These are phyloP conservation scores for Lactarius indigo DNA, from an alignment of 768 basidiomycete species.

Conservation along the genomic window DNA sequence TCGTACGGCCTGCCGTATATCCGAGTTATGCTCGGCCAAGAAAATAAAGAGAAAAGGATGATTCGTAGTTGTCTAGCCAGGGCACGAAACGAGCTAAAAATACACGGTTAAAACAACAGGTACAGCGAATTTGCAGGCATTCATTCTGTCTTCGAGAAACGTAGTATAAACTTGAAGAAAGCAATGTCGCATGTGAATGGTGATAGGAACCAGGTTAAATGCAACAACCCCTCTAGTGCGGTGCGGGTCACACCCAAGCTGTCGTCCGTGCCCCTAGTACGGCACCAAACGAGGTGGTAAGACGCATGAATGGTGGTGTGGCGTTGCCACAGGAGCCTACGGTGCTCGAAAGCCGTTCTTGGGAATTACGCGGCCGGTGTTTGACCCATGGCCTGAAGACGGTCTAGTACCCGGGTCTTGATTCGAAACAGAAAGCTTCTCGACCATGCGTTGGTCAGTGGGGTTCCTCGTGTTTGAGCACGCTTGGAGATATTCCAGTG, in stretches of 20 bases:
- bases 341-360: conserved; percentile 4
- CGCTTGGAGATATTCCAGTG: conserved; percentile 22
- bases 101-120: conserved; percentile 13
- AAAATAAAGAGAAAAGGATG: neutral
- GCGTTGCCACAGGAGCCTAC: neutral
- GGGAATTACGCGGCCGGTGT: neutral
- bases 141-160: conserved; percentile 4
- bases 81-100: conserved; percentile 12
- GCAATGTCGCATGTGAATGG: neutral
- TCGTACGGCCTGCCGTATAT: neutral
- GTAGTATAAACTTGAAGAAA: conserved; percentile 2
- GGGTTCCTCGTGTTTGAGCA: conserved; percentile 17
- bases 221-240: neutral
- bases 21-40: neutral
- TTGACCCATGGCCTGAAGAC: neutral
- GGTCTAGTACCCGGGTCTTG: conserved; percentile 8
- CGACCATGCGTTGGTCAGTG: conserved; percentile 18
- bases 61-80: conserved; percentile 13
- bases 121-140: conserved; percentile 13
- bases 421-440: conserved; percentile 17
- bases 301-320: neutral
- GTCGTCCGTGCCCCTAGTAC: conserved; percentile 3
- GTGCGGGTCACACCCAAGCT: neutral
- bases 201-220: neutral
- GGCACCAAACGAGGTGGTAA: neutral